phyloP scores from a whole-genome alignment of 352 stramenopile species.

The Globisporangium echinulatum region DNA sequence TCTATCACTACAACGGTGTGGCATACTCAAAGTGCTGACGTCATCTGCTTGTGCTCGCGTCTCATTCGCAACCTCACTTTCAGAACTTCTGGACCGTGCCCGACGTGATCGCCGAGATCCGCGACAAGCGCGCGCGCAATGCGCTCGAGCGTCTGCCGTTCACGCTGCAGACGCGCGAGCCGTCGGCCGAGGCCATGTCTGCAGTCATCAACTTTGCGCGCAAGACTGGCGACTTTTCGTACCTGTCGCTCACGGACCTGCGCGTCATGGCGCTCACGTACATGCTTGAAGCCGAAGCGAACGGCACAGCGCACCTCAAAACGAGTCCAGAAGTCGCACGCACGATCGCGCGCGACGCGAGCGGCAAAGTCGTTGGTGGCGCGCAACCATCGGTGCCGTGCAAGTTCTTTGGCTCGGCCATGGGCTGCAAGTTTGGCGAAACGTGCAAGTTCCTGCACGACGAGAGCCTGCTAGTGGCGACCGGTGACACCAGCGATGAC shows the following conservation, averaged over 20 bases:
- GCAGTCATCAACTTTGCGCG: constrained; percentile 78
- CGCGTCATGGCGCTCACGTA: constrained; percentile 86
- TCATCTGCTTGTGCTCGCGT: neutral
- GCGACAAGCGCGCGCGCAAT: constrained; percentile 66
- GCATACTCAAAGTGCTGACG: neutral
- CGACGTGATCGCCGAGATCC: constrained; percentile 82
- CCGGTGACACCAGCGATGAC: constrained; percentile 5
- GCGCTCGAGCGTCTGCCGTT: constrained; percentile 73
- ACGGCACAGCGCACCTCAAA: constrained; percentile 61
- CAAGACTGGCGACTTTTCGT: constrained; percentile 83
- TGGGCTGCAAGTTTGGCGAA: constrained; percentile 76
- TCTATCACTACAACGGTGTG: no score
- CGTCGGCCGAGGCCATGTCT: constrained; percentile 70
- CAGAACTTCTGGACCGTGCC: constrained; percentile 85
- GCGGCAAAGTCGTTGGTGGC: constrained; percentile 52
- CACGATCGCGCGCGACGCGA: constrained; percentile 57
- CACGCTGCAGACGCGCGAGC: constrained; percentile 70
- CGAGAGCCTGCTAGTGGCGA: constrained; percentile 18
- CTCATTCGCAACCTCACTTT: neutral
- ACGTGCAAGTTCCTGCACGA: constrained; percentile 83
- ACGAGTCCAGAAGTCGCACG: constrained; percentile 60
- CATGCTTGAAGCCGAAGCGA: constrained; percentile 75
- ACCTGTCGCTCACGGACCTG: constrained; percentile 81
- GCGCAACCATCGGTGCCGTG: constrained; percentile 43
- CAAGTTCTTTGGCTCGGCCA: constrained; percentile 74